phyloP scores from a whole-genome alignment of 2,329 filamentous ascomycete species.

The Fusarium falciforme region DNA sequence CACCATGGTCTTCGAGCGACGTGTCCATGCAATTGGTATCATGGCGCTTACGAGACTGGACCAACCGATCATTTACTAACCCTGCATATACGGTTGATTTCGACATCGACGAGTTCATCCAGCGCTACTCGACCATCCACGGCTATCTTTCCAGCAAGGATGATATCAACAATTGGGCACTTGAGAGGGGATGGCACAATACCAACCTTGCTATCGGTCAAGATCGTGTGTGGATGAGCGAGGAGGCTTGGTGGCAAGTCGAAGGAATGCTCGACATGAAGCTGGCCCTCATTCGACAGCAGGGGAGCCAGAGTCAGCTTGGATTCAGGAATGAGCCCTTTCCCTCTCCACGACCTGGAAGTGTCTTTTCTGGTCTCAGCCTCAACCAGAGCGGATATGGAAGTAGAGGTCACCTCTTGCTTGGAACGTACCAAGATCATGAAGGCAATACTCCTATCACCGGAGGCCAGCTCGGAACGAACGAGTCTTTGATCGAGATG shows the following conservation, averaged over 20 bases:
- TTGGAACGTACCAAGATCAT: background rate
- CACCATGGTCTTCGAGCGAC: conserved; percentile 91
- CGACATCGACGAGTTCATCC: conserved; percentile 91
- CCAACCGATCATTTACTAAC: conserved; percentile 88
- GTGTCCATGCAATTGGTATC: conserved; percentile 92
- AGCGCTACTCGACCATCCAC: conserved; percentile 78
- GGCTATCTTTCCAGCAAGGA: conserved; percentile 92
- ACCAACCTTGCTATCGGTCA: conserved; percentile 92
- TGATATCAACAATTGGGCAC: conserved; percentile 92
- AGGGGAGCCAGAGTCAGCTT: conserved; percentile 60
- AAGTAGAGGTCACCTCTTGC: conserved; percentile 75
- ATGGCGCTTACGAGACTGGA: conserved; percentile 96
- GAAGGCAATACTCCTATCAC: background rate
- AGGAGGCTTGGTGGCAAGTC: conserved; percentile 96
- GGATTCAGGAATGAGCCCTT: conserved; percentile 73
- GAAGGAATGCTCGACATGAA: conserved; percentile 96
- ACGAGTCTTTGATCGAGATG: background rate
- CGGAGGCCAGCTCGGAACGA: background rate
- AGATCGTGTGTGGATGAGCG: conserved; percentile 95
- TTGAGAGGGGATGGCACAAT: conserved; percentile 98
- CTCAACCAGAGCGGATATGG: conserved; percentile 71
- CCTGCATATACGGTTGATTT: conserved; percentile 98
- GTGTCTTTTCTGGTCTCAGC: conserved; percentile 52
- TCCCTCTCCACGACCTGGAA: conserved; percentile 51
- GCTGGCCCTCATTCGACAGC: conserved; percentile 62